Conservation (phyloP, 305 asterid species). For the Andrographis paniculata region DNA sequence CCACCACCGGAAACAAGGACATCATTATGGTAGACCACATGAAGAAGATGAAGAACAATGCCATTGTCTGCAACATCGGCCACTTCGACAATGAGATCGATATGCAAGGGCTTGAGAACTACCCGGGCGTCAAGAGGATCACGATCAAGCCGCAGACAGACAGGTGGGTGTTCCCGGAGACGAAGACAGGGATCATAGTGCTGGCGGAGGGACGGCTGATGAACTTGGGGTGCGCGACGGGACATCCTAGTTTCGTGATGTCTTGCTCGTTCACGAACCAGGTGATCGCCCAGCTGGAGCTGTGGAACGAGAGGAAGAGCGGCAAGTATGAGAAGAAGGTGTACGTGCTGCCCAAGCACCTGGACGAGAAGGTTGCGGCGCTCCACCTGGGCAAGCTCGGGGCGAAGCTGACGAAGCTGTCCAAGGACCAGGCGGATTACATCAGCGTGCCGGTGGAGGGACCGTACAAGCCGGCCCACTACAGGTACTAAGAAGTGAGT, state of each 20-base stretch:
- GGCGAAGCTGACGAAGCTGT: conserved; percentile 54
- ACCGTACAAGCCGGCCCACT: conserved; percentile 70
- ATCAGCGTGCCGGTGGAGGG: conserved; percentile 55
- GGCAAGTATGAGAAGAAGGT: too few species aligned
- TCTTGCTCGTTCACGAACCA: conserved; percentile 74
- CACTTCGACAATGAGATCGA: conserved; percentile 74
- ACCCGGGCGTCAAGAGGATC: conserved; percentile 62
- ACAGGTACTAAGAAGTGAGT: conserved; percentile 50
- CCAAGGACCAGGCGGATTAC: conserved; percentile 57
- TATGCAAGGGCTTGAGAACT: conserved; percentile 69
- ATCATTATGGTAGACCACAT: conserved; percentile 63
- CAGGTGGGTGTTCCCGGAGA: conserved; percentile 68
- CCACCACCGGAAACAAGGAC: conserved; percentile 80
- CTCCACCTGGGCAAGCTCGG: conserved; percentile 62
- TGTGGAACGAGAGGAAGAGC: conserved; percentile 54
- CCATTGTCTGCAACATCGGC: conserved; percentile 77
- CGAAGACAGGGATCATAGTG: conserved; percentile 42
- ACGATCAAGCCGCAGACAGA: conserved; percentile 69
- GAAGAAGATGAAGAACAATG: conserved; percentile 75
- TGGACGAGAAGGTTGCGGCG: too few species aligned
- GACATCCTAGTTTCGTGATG: conserved; percentile 77
- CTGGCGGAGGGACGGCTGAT: conserved; percentile 70
- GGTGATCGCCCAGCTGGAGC: conserved; percentile 67
- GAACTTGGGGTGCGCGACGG: conserved; percentile 75
- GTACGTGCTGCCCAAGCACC: too few species aligned